Conservation (phyloP, 192 early-diverging fungal genomes). For the Coemansia sp. region DNA sequence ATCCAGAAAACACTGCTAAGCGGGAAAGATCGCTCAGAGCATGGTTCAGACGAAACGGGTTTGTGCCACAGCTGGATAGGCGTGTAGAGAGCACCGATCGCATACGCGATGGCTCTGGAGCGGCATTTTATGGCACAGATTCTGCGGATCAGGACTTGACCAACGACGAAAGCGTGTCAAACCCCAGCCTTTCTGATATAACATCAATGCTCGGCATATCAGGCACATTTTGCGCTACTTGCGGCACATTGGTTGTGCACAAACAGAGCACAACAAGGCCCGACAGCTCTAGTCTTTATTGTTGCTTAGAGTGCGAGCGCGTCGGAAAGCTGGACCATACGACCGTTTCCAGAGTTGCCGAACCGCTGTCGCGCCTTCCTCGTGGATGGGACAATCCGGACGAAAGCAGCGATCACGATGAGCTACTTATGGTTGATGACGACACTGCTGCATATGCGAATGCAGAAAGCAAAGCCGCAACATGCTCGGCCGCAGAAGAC, state of each 20-base stretch:
- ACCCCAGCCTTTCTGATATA: no score
- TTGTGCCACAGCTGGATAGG: constrained; percentile 31
- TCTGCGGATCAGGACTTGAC: neutral
- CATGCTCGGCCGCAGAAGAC: neutral
- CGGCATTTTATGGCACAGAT: neutral
- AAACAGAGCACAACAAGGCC: neutral
- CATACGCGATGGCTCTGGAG: neutral
- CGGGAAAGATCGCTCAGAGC: constrained; percentile 16
- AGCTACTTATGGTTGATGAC: constrained; percentile 24
- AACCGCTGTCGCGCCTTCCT: constrained; percentile 19
- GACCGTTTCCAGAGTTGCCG: constrained; percentile 10
- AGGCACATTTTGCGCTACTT: constrained; percentile 12
- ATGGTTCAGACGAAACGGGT: constrained; percentile 30
- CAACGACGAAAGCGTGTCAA: no score
- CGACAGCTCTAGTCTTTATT: constrained; percentile 15
- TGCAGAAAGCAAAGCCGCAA: neutral
- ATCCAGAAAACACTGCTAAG: neutral
- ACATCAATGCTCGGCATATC: neutral
- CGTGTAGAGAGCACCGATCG: constrained; percentile 7
- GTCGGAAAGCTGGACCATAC: neutral
- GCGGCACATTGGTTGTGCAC: constrained; percentile 12
- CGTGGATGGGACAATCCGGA: constrained; percentile 27
- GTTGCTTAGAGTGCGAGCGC: constrained; percentile 19
- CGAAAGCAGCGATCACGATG: constrained; percentile 21
- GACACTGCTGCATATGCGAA: constrained; percentile 7